Base-by-base conservation (phyloP, 2,329 filamentous ascomycete genomes). In the Colletotrichum viniferum region DNA sequence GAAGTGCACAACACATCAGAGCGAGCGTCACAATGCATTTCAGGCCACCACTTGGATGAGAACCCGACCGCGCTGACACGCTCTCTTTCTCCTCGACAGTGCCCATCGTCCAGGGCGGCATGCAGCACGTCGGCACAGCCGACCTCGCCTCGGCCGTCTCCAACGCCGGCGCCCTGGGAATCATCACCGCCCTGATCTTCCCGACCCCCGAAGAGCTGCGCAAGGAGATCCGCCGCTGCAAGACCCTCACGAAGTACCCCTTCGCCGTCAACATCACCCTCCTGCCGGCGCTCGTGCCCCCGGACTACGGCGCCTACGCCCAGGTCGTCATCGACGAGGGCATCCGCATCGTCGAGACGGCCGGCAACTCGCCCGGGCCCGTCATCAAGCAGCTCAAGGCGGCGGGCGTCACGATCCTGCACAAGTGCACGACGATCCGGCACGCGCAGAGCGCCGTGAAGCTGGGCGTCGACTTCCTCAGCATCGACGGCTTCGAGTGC, bases 401-500 rank as follows among this genome's bases (percentile, higher is more conserved):
- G 76, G 94, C 93, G 7, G 92, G 92, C 72, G 91, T 91, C 81
- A 96, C 91, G 71, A 92, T 99, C 80, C 88, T 99, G 72, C 97
- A 99, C 91, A 99, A 99, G 88, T 98, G 97, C 89, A 99, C 97
- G 10, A 97, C 95, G 7, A 98, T 99, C 86, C 90, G 96, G 71
- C 97, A 99, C 83, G 97, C 97, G 24, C 92, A 95, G 84, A 96
- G 94, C 78, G 97, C 97, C 64, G 90, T 98, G 74, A 98, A 98
- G 86, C 92, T 98, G 52, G 97, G 97, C 77, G 97, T 98, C 6
- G 97, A 99, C 85, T 98, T 99, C 86, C 87, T 99, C 73, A 96
- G 94, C 79, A 98, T 99, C 80, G 97, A 99, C 83, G 97, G 97
- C 58, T 98, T 99, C 83, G 97, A 99, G 86, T 99, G 97, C 86